Percentiles rank a stretch among this genome's conserved stretches.
Conservation (phyloP, 805 yeast species). For the Sugiyamaella qingdaonensis region DNA sequence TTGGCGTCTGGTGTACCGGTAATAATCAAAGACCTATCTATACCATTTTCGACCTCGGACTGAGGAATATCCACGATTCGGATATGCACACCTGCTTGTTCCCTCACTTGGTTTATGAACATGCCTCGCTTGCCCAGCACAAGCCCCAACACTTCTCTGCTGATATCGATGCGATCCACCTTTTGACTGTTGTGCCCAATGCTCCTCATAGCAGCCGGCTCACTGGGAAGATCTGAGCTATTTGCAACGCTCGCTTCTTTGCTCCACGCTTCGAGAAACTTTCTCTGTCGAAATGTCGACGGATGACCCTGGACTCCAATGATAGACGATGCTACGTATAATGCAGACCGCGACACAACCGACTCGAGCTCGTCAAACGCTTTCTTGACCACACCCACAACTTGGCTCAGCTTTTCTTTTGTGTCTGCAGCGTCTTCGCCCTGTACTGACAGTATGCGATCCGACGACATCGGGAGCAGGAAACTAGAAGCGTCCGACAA, state of each 20-base stretch:
- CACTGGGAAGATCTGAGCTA: conserved; percentile 6
- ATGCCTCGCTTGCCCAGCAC: conserved; percentile 86
- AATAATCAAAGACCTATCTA: conserved; percentile 26
- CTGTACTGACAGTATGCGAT: background rate
- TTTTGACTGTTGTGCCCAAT: background rate
- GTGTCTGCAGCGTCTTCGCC: background rate
- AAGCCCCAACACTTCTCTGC: conserved; percentile 74
- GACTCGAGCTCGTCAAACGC: background rate
- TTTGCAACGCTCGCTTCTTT: conserved; percentile 14
- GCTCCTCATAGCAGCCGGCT: conserved; percentile 5
- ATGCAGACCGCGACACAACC: background rate
- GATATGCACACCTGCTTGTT: conserved; percentile 69
- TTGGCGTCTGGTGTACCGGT: conserved; percentile 26
- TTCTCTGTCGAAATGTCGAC: conserved; percentile 19
- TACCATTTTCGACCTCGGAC: conserved; percentile 14
- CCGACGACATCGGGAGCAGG: conserved; percentile 1
- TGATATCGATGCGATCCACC: conserved; percentile 52
- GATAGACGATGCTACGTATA: conserved; percentile 15
- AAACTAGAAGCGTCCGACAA: background rate
- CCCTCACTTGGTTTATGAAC: conserved; percentile 71
- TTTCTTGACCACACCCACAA: background rate
- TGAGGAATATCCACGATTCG: conserved; percentile 49
- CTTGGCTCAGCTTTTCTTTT: background rate
- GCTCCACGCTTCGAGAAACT: conserved; percentile 14
- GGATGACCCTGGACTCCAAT: conserved; percentile 23